Evolutionary conservation across 2,329 filamentous ascomycete species (phyloP).

Genomic region (Aspergillus sp.): DNA sequence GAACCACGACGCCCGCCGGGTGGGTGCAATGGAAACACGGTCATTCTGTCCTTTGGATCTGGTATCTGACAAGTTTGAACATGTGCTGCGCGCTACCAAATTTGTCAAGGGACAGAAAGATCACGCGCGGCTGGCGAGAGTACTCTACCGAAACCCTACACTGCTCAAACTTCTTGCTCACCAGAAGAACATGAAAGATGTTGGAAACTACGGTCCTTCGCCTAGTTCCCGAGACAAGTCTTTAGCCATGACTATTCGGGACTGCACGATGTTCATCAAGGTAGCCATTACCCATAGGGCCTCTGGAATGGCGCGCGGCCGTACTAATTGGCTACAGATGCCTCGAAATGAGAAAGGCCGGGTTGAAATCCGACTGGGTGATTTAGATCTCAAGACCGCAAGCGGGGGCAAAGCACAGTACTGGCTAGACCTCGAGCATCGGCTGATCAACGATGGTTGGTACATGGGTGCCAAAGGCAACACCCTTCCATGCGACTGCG

Average conservation of each 20-base stretch:
- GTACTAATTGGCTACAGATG: slow-evolving; percentile 32
- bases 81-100: slow-evolving; percentile 50
- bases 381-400: slow-evolving; percentile 77
- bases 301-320: not conserved
- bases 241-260: slow-evolving; percentile 78
- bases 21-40: slow-evolving; percentile 32
- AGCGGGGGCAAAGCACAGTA: slow-evolving; percentile 66
- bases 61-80: slow-evolving; percentile 52
- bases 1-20: slow-evolving; percentile 41
- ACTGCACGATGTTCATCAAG: slow-evolving; percentile 76
- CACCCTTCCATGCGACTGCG: slow-evolving; percentile 37
- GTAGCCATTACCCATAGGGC: slow-evolving; percentile 43
- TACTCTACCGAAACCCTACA: slow-evolving; percentile 41
- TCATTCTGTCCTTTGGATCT: slow-evolving; percentile 70
- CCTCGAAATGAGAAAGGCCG: slow-evolving; percentile 35
- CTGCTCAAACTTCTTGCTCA: slow-evolving; percentile 40
- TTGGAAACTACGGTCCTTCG: slow-evolving; percentile 42
- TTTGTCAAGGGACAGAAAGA: slow-evolving; percentile 44
- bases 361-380: slow-evolving; percentile 64
- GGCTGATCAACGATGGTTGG: slow-evolving; percentile 70
- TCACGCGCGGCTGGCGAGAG: slow-evolving; percentile 38
- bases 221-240: slow-evolving; percentile 56
- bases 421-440: slow-evolving; percentile 68
- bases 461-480: slow-evolving; percentile 56
- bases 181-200: slow-evolving; percentile 40